phyloP scores from a whole-genome alignment of 78 protist genomes.

The Dictyostelium purpureum region DNA sequence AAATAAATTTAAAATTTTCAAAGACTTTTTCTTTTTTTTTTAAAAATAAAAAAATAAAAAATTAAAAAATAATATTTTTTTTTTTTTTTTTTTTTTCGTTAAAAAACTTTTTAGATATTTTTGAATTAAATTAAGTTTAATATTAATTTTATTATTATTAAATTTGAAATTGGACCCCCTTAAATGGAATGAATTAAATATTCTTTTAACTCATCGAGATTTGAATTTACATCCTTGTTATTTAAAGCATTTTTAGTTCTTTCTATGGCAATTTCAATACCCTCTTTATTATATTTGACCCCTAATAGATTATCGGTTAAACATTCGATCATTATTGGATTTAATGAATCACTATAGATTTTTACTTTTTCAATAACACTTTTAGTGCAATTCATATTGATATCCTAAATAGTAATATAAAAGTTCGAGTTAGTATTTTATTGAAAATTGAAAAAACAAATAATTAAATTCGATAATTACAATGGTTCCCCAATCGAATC shows the following conservation, averaged over 20 bases:
- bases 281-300: slow-evolving; percentile 2
- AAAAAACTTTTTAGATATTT: too few relatives aligned
- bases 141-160: too few relatives aligned
- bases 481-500: slow-evolving; percentile 78
- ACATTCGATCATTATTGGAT: slow-evolving; percentile 66
- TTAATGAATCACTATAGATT: slow-evolving; percentile 58
- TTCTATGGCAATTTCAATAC: slow-evolving; percentile 28
- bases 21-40: too few relatives aligned
- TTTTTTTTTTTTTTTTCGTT: too few relatives aligned
- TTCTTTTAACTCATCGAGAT: slow-evolving; percentile 32
- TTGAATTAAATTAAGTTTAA: too few relatives aligned
- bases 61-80: too few relatives aligned
- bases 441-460: neutral
- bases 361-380: slow-evolving; percentile 39
- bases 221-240: neutral
- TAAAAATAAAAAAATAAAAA: too few relatives aligned
- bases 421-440: too few relatives aligned
- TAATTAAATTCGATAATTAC: neutral
- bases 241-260: neutral
- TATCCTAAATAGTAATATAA: slow-evolving; percentile 6
- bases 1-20: too few relatives aligned
- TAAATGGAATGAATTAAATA: slow-evolving; percentile 22
- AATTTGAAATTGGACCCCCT: too few relatives aligned
- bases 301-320: neutral
- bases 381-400: slow-evolving; percentile 39